Base-by-base conservation (phyloP, 2,329 filamentous ascomycete genomes). In the Bertia moriformis region DNA sequence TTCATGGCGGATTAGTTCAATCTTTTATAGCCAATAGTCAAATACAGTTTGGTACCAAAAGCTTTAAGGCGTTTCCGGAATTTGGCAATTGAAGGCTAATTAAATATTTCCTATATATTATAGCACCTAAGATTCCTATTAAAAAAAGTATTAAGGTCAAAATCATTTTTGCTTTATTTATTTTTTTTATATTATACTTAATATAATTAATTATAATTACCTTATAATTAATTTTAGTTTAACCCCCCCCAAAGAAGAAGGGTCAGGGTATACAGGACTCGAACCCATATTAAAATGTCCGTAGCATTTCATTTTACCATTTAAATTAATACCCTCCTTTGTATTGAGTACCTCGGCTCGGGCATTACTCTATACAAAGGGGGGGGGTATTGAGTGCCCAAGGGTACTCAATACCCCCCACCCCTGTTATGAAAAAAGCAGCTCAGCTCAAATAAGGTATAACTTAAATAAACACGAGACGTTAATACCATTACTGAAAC, bases 31-130 rank as follows among this genome's bases (percentile, higher is more conserved):
- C 15, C 32, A 35, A 35, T 18, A 41, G 32, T 42, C n/a, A 18
- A 42, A 36, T 40, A 40, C 22, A 29, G 27, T 37, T 20, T 42
- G 38, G 41, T 42, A 42, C n/a, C 38, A 42, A 41, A 42, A 42
- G 38, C 27, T 42, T 42, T 42, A 42, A 38, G 39, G 38, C 14
- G 24, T 42, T 20, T 30, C 40, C 39, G 22, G 40, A 42, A 37
- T 42, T 42, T 42, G 40, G 37, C 38, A 40, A 35, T 41, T 41
- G 37, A 41, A 35, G 35, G 18, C 22, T 40, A 32, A 29, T 40
- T 30, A 27, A 20, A 29, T 29, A 27, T 27, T 15, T 15, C 33
- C 18, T 37, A 15, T 10, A 37, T 37, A 15, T 37, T 29, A 29
- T 29, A 29, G 24, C 24, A 29, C 24, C 24, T 29, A 29, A 29